Evolutionary conservation across 495 filamentous ascomycete genomes (phyloP), one percentile per base, ranked within the genome.

Genomic region (Staphylotrichum tortipilum): DNA sequence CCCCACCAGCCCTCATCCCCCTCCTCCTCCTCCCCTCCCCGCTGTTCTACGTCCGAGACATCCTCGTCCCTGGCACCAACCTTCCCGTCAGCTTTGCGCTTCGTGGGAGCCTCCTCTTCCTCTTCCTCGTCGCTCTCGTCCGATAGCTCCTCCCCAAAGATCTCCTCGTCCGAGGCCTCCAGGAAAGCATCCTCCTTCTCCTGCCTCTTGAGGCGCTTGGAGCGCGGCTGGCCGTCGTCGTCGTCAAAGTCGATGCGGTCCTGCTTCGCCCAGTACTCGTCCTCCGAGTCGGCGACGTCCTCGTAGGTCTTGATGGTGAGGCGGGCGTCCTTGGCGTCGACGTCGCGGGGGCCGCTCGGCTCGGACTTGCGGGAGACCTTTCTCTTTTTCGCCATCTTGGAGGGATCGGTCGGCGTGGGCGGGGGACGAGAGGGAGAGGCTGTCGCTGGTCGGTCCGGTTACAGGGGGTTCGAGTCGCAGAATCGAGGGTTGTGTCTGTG

Each of bases 281-380:
- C 92, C 59, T 94, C 87, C 2, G 88, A 91, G 60, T 94, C 83
- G 58, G 90, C 88, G 55, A 95, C 83, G 60, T 91, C 84, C 63
- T 86, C 79, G 69, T 84, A 90, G n/a, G 81, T 78, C 44, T 72
- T 74, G 56, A 88, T 75, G 18, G 79, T 70, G 38, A 84, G 65
- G 53, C 78, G 77, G 49, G 72, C 75, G 36, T 78, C 75, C 12
- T 71, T 70, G 23, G 70, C 53, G 59, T 81, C 65, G 42, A 76
- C 70, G 28, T 78, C 72, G 45, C 70, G 71, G 8, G 76, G 66
- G 4, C 68, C 70, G 21, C 54, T 58, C 24, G 70, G 65, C 35
- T 60, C 62, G 9, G 60, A 52, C 8, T 61, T 72, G 51, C 75
- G 67, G 35, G 79, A 71, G 2, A 78, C 80, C 68, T 91, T 92